phyloP scores from a whole-genome alignment of 441 rosid species.

The Arabidopsis lyrata region DNA sequence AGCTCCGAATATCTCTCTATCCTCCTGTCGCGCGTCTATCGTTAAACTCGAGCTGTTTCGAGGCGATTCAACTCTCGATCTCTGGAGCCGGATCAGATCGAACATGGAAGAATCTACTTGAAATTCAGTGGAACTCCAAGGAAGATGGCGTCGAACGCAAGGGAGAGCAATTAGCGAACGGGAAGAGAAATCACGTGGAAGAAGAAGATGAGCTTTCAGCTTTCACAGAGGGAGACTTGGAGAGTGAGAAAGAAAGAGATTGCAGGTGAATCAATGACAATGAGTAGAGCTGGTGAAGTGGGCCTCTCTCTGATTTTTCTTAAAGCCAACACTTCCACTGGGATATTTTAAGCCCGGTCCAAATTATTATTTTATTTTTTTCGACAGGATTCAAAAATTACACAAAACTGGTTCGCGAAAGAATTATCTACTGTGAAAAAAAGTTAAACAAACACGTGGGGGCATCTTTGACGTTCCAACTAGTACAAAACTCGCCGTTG shows the following conservation, averaged over 20 bases:
- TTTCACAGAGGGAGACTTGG: slow-evolving; percentile 37
- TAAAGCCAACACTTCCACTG: slow-evolving; percentile 17
- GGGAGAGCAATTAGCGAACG: slow-evolving; percentile 26
- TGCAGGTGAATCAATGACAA: background rate
- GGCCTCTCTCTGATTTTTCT: slow-evolving; percentile 36
- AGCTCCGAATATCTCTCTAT: background rate
- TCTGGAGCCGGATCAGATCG: slow-evolving; percentile 41
- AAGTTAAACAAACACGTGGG: background rate
- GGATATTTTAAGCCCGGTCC: slow-evolving; percentile 19
- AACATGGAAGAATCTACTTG: slow-evolving; percentile 24
- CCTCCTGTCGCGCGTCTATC: slow-evolving; percentile 5
- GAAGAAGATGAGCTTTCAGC: slow-evolving; percentile 30
- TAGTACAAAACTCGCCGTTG: slow-evolving; percentile 28
- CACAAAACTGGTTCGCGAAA: background rate
- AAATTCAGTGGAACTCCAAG: slow-evolving; percentile 4
- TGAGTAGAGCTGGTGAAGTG: slow-evolving; percentile 36
- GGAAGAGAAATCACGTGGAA: slow-evolving; percentile 41
- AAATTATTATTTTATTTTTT: background rate
- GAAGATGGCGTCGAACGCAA: slow-evolving; percentile 31
- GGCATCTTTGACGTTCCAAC: background rate
- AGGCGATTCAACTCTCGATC: slow-evolving; percentile 24
- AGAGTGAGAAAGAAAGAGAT: slow-evolving; percentile 33
- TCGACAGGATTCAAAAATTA: background rate
- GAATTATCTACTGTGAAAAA: background rate
- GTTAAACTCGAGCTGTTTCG: background rate